Percentiles rank a stretch among this genome's conserved stretches.
These are phyloP conservation scores for Saussurea involucrata DNA, from an alignment of 129 eudicot genomes.

Conservation along the genomic window DNA sequence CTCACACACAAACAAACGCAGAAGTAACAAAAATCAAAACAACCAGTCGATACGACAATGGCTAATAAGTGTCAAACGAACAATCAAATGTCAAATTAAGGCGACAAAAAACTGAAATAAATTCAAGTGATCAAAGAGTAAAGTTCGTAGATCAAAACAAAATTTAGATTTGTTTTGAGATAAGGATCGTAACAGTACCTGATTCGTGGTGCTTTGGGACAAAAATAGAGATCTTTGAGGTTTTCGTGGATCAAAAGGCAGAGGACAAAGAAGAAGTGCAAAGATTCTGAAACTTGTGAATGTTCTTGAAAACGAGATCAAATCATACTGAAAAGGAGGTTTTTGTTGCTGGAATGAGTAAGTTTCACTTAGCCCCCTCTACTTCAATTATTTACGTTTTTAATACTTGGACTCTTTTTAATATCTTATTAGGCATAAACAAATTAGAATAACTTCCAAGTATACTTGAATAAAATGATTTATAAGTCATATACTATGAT, in stretches of 20 bases:
- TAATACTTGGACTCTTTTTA: not conserved
- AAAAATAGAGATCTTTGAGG: conserved; percentile 20
- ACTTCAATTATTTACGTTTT: not conserved
- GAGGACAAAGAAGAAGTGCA: conserved; percentile 19
- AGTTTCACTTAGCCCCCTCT: not conserved
- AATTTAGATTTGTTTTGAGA: not conserved
- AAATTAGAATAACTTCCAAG: no score
- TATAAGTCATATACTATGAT: no score
- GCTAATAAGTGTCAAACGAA: not conserved
- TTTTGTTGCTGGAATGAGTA: conserved; percentile 23
- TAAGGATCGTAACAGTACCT: conserved; percentile 22
- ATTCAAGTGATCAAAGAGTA: conserved; percentile 12
- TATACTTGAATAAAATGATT: no score
- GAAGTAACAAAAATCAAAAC: not conserved
- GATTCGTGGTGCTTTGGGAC: not conserved
- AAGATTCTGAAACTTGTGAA: conserved; percentile 29
- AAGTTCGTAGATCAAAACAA: conserved; percentile 9
- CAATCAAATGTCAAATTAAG: not conserved
- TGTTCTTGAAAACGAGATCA: conserved; percentile 35
- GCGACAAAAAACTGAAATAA: not conserved
- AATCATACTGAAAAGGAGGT: conserved; percentile 36
- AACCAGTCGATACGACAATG: conserved; percentile 4
- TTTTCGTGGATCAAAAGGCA: conserved; percentile 11
- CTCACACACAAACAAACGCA: not conserved
- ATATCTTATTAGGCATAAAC: no score